Evolutionary conservation across 495 filamentous ascomycete species (phyloP), one percentile per base, ranked within the genome.

Genomic region (Polyplosphaeria fusca): DNA sequence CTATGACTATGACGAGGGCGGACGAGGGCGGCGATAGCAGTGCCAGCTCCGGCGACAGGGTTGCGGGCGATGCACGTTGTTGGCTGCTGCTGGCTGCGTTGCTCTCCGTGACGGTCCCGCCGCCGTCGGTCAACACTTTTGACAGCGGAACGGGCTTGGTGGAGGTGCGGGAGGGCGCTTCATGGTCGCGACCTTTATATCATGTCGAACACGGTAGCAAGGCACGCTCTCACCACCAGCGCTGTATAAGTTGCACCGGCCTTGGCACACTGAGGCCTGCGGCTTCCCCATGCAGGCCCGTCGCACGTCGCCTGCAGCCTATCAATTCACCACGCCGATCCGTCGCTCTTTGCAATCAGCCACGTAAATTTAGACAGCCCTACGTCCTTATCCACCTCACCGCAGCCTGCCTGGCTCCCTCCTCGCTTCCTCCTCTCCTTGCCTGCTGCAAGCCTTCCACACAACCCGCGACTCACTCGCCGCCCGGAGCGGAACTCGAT

Each of bases 271-370:
- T 7, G 25, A 20, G 45, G 26, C 44, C 32, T 44, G 40, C 40
- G 20, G 28, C 1, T 24, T 43, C 47, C 59, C 53, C 52, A 38
- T 48, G 38, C 13, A 35, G 7, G 7, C 30, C 44, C 20, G 26
- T 20, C 48, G 28, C n/a, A 19, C 14, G 4, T 11, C 30, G 44
- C 19, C 27, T 27, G 11, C 37, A 18, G 12, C 60, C 60, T 58
- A 64, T 64, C 60, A 59, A 58, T 55, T 55, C 57, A 45, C 44
- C 54, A 58, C 54, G 45, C 54, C 26, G 16, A 18, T 32, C 47
- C 20, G 39, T 3, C 18, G 47, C 47, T 50, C 47, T 18, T 18
- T 18, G 13, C 27, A 18, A 22, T 4, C 46, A 35, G 30, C 30
- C 14, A 7, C 7, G 30, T 14, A 14, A 35, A 35, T 7, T 7